Percentiles rank a stretch among this genome's conserved stretches.
phyloP scores from a whole-genome alignment of 108 stramenopile species.

The Chaetoceros muelleri region DNA sequence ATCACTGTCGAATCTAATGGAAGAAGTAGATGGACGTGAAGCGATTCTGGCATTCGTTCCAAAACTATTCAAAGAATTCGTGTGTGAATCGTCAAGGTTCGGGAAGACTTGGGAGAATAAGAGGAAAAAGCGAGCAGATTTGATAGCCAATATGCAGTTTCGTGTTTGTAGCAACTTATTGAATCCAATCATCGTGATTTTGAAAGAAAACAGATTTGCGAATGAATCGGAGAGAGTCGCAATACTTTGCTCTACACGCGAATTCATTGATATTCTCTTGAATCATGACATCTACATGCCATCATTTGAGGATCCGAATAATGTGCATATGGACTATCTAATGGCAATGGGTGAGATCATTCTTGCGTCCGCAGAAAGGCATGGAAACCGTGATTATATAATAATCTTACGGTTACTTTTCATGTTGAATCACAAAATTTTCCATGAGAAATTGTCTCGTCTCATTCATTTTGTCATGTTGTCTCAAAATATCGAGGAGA shows the following conservation, averaged over 20 bases:
- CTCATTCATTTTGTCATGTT: constrained; percentile 17
- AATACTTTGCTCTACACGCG: constrained; percentile 15
- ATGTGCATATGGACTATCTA: constrained; percentile 31
- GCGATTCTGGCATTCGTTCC: not conserved
- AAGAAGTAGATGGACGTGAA: too few species aligned
- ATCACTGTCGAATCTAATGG: too few species aligned
- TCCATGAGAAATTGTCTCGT: constrained; percentile 23
- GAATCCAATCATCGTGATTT: constrained; percentile 7
- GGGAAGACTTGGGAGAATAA: constrained; percentile 2
- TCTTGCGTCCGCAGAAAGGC: not conserved
- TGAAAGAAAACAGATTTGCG: not conserved
- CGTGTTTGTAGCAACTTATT: constrained; percentile 19
- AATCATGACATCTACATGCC: constrained; percentile 56
- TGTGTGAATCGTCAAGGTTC: not conserved
- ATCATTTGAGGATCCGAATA: constrained; percentile 40
- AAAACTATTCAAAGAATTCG: not conserved
- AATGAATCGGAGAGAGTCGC: not conserved
- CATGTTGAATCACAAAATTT: constrained; percentile 34
- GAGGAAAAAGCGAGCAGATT: constrained; percentile 8
- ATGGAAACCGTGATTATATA: constrained; percentile 1
- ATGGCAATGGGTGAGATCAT: not conserved
- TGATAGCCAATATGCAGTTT: constrained; percentile 20
- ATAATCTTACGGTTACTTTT: constrained; percentile 14
- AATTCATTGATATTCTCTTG: constrained; percentile 28
- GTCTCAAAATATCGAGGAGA: too few species aligned